Evolutionary conservation across 768 basidiomycete species (phyloP).

Genomic region (Mycena chlorophos): DNA sequence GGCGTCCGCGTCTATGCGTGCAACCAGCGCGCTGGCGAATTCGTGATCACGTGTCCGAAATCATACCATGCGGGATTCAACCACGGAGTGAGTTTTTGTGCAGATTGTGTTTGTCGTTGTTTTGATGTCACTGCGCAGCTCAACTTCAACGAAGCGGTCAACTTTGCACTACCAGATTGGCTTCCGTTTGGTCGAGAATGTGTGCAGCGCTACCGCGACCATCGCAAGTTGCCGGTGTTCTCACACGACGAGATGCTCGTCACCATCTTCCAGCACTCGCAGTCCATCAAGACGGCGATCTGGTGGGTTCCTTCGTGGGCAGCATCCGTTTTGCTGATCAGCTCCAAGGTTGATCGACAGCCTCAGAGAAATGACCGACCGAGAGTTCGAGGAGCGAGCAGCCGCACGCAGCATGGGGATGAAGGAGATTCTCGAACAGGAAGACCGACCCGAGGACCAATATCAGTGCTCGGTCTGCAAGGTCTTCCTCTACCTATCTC

Average conservation of each 20-base stretch:
- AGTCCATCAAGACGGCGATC: constrained; percentile 86
- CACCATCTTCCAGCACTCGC: constrained; percentile 95
- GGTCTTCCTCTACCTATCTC: constrained; percentile 92
- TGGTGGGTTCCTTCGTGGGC: constrained; percentile 58
- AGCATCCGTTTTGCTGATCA: constrained; percentile 3
- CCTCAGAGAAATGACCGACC: constrained; percentile 84
- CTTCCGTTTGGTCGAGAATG: constrained; percentile 83
- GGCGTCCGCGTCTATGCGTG: constrained; percentile 92
- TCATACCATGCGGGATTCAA: constrained; percentile 99
- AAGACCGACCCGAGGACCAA: constrained; percentile 88
- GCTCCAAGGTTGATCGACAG: constrained; percentile 74
- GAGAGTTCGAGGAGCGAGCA: constrained; percentile 72
- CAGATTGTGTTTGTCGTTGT: not conserved
- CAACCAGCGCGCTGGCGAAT: constrained; percentile 96
- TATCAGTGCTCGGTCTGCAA: constrained; percentile 96
- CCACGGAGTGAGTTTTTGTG: constrained; percentile 74
- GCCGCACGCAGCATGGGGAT: constrained; percentile 61
- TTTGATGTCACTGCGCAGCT: constrained; percentile 52
- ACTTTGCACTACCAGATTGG: constrained; percentile 98
- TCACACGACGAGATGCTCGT: constrained; percentile 96
- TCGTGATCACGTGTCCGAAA: constrained; percentile 96
- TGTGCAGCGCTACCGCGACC: constrained; percentile 85
- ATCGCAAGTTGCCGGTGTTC: constrained; percentile 93
- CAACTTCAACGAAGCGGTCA: constrained; percentile 99
- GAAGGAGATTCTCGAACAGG: constrained; percentile 68